Evolutionary conservation across 768 basidiomycete species (phyloP).

Genomic region (Tulasnella sp.): DNA sequence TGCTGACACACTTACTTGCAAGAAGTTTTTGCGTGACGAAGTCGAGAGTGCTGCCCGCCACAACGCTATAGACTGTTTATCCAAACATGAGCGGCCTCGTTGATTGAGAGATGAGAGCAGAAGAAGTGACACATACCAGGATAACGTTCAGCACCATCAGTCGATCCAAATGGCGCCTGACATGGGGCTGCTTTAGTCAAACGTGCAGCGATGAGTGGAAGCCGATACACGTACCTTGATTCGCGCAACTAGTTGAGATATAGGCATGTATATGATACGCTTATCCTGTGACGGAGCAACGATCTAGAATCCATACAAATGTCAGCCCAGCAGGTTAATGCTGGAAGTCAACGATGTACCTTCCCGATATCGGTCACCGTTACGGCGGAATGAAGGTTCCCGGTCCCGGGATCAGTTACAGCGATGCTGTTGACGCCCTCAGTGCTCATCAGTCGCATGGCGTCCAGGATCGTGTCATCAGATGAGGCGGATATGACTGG

Average conservation of each 20-base stretch:
- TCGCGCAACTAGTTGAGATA: slow-evolving; percentile 55
- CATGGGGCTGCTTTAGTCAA: too few relatives aligned
- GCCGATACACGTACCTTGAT: slow-evolving; percentile 53
- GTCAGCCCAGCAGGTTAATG: background rate
- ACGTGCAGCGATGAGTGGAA: too few relatives aligned
- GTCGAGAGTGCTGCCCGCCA: slow-evolving; percentile 47
- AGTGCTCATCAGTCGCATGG: slow-evolving; percentile 79
- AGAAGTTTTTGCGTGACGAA: slow-evolving; percentile 72
- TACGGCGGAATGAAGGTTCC: slow-evolving; percentile 57
- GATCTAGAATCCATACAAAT: slow-evolving; percentile 33
- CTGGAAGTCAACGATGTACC: slow-evolving; percentile 31
- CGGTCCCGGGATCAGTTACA: slow-evolving; percentile 54
- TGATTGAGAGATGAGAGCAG: too few relatives aligned
- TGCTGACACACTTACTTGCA: slow-evolving; percentile 49
- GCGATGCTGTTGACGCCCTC: slow-evolving; percentile 77
- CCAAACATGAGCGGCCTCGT: background rate
- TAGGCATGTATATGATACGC: slow-evolving; percentile 54
- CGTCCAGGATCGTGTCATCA: slow-evolving; percentile 55
- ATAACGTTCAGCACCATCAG: slow-evolving; percentile 67
- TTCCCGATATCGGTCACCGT: slow-evolving; percentile 76
- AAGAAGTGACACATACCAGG: slow-evolving; percentile 49
- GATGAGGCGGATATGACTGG: slow-evolving; percentile 55
- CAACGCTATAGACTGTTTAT: slow-evolving; percentile 63
- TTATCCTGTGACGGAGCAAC: slow-evolving; percentile 75
- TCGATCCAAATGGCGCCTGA: slow-evolving; percentile 61